A percentile compares a stretch with the other conserved stretches of the same genome.
Conservation (phyloP, 176 grass and related monocot species). For the Aegilops bicornis region DNA sequence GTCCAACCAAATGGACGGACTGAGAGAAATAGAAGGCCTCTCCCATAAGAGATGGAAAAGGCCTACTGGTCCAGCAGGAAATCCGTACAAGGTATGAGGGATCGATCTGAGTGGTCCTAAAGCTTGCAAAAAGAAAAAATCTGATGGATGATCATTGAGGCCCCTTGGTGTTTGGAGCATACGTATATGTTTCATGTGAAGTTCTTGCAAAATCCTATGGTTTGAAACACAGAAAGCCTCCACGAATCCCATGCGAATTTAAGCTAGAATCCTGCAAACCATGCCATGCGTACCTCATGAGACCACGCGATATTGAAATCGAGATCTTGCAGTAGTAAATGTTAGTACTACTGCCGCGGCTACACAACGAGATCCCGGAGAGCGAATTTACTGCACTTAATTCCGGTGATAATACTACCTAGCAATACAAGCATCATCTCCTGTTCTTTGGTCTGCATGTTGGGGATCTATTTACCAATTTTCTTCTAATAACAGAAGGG, state of each 20-base stretch:
- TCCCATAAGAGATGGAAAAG: conserved; percentile 12
- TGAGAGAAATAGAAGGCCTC: neutral
- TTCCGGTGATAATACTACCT: neutral
- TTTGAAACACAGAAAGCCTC: neutral
- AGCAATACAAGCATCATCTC: neutral
- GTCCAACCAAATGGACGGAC: neutral
- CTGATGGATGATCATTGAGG: neutral
- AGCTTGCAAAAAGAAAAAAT: neutral
- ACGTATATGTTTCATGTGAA: neutral
- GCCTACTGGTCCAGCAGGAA: neutral
- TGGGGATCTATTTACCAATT: neutral
- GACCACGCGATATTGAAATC: neutral
- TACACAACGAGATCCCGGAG: neutral
- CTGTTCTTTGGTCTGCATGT: neutral
- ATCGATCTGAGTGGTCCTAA: neutral
- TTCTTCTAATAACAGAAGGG: neutral
- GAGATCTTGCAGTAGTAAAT: neutral
- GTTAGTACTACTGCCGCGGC: neutral
- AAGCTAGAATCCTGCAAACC: neutral
- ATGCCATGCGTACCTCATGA: neutral
- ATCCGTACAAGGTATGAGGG: neutral
- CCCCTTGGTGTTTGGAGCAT: neutral
- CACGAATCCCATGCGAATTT: neutral
- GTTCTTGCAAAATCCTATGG: neutral
- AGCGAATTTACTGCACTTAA: neutral